A percentile compares a stretch with the other conserved stretches of the same genome.
Evolutionary conservation across 2,329 filamentous ascomycete genomes (phyloP).

Genomic region (Dothiorella sarmentorum): DNA sequence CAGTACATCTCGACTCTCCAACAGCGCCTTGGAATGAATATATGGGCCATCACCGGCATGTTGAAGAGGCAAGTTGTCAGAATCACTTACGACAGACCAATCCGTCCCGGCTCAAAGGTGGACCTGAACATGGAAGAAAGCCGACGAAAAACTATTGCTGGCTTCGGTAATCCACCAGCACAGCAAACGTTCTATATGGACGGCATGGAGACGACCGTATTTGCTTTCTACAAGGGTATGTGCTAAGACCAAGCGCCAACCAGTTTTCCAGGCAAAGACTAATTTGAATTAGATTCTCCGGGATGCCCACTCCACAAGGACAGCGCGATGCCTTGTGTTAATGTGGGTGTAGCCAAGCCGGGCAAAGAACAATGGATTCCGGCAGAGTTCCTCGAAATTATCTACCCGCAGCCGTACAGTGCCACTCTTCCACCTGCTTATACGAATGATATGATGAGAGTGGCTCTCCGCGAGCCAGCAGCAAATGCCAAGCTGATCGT

Average conservation of each 20-base stretch:
- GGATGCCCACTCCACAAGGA: not conserved
- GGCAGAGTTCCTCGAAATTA: not conserved
- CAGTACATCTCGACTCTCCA: not conserved
- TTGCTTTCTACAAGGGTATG: not conserved
- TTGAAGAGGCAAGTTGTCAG: slow-evolving; percentile 18
- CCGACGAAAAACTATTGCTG: not conserved
- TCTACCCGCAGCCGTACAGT: not conserved
- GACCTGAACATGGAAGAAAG: not conserved
- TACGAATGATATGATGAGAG: slow-evolving; percentile 8
- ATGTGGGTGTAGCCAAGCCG: not conserved
- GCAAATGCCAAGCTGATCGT: slow-evolving; percentile 14
- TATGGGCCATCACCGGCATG: not conserved
- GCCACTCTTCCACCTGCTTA: not conserved
- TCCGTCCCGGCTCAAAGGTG: not conserved
- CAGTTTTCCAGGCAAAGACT: no score
- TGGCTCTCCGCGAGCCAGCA: slow-evolving; percentile 2
- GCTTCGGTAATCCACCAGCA: not conserved
- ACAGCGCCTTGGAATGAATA: not conserved
- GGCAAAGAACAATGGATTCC: slow-evolving; percentile 12
- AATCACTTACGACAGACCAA: slow-evolving; percentile 12
- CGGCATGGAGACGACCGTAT: not conserved
- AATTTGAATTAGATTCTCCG: no score
- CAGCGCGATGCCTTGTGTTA: not conserved
- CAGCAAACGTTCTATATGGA: not conserved
- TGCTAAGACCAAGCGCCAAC: no score